Evolutionary conservation across 2,329 filamentous ascomycete genomes (phyloP), one percentile per base, ranked within the genome.

Genomic region (Colletotrichum lini): DNA sequence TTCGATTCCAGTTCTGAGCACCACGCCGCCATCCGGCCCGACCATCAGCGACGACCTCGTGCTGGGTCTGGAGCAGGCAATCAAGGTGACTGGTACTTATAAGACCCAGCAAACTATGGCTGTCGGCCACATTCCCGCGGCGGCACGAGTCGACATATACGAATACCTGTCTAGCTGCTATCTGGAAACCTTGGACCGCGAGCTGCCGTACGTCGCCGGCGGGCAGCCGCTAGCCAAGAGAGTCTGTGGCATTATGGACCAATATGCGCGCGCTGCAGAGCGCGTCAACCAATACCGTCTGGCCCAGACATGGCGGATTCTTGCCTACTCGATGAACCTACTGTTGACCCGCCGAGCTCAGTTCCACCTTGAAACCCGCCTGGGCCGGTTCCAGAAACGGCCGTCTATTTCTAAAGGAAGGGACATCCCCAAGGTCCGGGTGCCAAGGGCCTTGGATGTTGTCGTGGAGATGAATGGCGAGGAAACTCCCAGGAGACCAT

Each of bases 91-190:
- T 0, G 89, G 88, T 0, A 78, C 83, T 3, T 92, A 89, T 78
- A 88, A 84, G 70, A 83, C 88, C 0, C 89, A 90, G 73, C 90
- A 92, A 75, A 83, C 88, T 18, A 91, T 92, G 88, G 88, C 89
- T 0, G 86, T 90, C 50, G 90, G 89, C 0, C 87, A 83, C 73
- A 80, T 89, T 2, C 90, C 90, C 0, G 83, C 87, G 2, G 83
- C 86, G 2, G 81, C 83, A 6, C 85, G 85, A n/a, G 82, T 84
- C 0, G 79, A 84, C 12, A 78, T 87, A 0, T 91, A 91, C 73
- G 84, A 87, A 65, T 89, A 89, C 73, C 83, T 92, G 2, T 85
- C 89, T 0, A 82, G 81, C 50, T 83, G 85, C 16, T 92, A 92
- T 74, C 80, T 92, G 2, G 85, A 89, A 65, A 85, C 84, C 0